Evolutionary conservation across 2,329 filamentous ascomycete species (phyloP).

Genomic region (Verticillium isaacii): DNA sequence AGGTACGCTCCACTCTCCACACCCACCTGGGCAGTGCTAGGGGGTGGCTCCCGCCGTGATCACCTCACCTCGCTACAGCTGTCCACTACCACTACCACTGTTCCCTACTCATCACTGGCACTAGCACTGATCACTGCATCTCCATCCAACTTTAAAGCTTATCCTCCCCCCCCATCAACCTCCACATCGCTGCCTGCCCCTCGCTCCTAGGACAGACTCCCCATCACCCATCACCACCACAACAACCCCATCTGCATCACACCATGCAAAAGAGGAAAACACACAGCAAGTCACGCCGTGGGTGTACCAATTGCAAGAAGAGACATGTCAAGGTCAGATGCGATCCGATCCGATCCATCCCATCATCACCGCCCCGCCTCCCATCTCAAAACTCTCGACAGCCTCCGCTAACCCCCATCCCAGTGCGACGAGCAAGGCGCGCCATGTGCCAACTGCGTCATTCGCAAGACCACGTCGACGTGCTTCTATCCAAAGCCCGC

Average conservation of each 20-base stretch:
- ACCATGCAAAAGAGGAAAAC: conserved; percentile 3
- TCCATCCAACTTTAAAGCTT: not conserved
- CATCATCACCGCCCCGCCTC: not conserved
- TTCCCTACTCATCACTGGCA: not conserved
- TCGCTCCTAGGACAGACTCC: conserved; percentile 8
- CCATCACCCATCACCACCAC: not conserved
- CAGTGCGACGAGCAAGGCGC: conserved; percentile 31
- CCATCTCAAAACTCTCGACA: not conserved
- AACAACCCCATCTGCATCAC: not conserved
- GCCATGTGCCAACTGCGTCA: conserved; percentile 26
- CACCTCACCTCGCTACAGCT: not conserved
- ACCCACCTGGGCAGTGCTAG: not conserved
- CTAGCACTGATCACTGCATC: not conserved
- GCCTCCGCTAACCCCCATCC: not conserved
- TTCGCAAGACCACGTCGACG: conserved; percentile 11
- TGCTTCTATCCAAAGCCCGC: not conserved
- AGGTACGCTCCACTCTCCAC: not conserved
- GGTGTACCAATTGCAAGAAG: conserved; percentile 1
- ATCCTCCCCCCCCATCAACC: not conserved
- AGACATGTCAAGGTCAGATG: conserved; percentile 3
- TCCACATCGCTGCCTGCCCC: conserved; percentile 9
- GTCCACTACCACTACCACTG: not conserved
- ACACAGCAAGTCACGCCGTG: conserved; percentile 3
- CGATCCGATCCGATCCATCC: conserved; percentile 9
- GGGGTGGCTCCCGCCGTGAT: not conserved